Evolutionary conservation across 805 yeast species (phyloP), one percentile per base, ranked within the genome.

Genomic region (Ogataea trehaloabstinens): DNA sequence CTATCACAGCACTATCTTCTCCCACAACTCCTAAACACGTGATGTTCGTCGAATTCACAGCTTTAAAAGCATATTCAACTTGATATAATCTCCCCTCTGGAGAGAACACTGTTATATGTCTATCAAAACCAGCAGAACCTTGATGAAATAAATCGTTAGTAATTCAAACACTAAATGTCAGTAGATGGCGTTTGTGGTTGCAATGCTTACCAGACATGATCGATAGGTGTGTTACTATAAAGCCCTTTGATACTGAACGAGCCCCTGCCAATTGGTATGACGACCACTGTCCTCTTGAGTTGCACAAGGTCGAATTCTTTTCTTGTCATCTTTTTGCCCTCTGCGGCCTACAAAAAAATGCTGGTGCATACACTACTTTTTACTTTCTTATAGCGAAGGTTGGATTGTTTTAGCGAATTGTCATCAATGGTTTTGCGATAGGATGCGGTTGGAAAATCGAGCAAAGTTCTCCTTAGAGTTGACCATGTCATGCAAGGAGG

Each of bases 11-110:
- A 24, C 85, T 78, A 61, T 85, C 91, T 54, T 82, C 79, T 38
- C 98, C 98, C 35, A 85, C 78, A 45, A 93, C 74, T 13, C 90
- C 98, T 40, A 93, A 59, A 19, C 95, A 85, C 31, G 96, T 93
- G 58, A 93, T 79, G 62, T 87, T 91, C 42, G 96, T 80, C 32
- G 95, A 80, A 58, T 89, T 93, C 61, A 93, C 89, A 4, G 98
- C 98, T 64, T 93, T 90, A 72, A 90, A 90, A 5, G 98, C 99
- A 60, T 93, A 93, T 64, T 93, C 99, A 25, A 91, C 99, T 68
- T 93, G 99, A 68, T 85, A 93, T 45, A 93, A 74, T 66, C 99
- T 82, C 32, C 99, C 99, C 63, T 93, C 99, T 16, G 99, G 99
- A 28, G 98, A 91, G 70, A 93, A 93, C 55, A 93, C 90, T 20